Base-by-base conservation (phyloP, 2,329 filamentous ascomycete genomes). In the Claviceps sorghi region DNA sequence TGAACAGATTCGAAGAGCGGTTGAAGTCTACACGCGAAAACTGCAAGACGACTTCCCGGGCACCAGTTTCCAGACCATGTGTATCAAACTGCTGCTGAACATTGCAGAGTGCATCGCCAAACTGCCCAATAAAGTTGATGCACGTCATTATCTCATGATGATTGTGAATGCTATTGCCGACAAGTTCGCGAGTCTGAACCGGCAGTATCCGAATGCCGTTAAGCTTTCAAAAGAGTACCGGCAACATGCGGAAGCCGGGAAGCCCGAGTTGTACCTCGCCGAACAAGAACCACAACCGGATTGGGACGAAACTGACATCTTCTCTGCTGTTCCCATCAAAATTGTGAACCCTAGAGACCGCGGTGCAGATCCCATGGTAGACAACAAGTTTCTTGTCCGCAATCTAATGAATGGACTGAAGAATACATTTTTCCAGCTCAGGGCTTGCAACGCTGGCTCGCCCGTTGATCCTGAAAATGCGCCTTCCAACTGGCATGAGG, bases 11-110 rank as follows among this genome's bases (percentile, higher is more conserved):
- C 82, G 90, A 47, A 87, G 90, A 63, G 97, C 94, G 0, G 89
- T 98, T 10, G 88, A 95, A 64, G 93, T 98, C 4, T 99, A 98
- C 67, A 97, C 94, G 1, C 88, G 85, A 63, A 97, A 97, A 61
- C 73, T 98, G 22, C 89, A 95, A 62, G 93, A 97, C 66, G 88
- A 88, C 57, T 95, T 95, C 57, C 94, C 93, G 0, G 94, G 94
- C 9, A 97, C 94, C 0, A 98, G 91, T 67, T 98, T 98, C 64
- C 94, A 98, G 67, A 98, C 93, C 0, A 99, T 99, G 93, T 97
- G 93, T 61, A 94, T 93, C 0, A 98, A 97, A 67, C 74, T 99
- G 2, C 74, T 99, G 1, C 74, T 98, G 13, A 99, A 98, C 65
- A 94, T 99, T 88, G 93, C 91, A 0, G 94, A 98, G 62, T 95